Conservation (phyloP, 768 basidiomycete species). For the Butyriboletus loyo region DNA sequence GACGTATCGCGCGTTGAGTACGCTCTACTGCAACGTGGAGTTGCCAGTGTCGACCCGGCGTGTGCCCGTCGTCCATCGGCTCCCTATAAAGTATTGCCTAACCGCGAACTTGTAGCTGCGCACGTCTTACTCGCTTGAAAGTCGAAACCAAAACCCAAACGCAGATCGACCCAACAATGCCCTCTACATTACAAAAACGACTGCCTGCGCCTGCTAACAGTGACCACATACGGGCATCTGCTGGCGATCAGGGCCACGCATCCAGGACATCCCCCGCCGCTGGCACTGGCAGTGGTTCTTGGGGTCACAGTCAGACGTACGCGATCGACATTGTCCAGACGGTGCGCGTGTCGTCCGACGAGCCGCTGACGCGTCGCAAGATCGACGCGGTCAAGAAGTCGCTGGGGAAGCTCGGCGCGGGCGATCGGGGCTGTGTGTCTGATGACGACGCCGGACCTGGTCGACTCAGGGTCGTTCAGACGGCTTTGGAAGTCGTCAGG, state of each 20-base stretch:
- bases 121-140: not conserved
- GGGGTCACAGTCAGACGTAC: slow-evolving; percentile 16
- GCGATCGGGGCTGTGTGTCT: slow-evolving; percentile 30
- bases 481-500: slow-evolving; percentile 22
- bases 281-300: too few species aligned
- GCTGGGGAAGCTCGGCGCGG: slow-evolving; percentile 19
- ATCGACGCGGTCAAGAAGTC: slow-evolving; percentile 32
- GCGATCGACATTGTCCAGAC: slow-evolving; percentile 32
- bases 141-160: not conserved
- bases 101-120: not conserved
- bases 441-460: slow-evolving; percentile 21
- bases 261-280: too few species aligned
- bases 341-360: slow-evolving; percentile 27
- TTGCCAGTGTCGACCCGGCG: too few species aligned
- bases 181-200: slow-evolving; percentile 21
- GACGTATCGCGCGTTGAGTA: slow-evolving; percentile 18
- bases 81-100: slow-evolving; percentile 20
- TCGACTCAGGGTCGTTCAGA: slow-evolving; percentile 28
- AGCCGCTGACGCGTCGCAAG: slow-evolving; percentile 24
- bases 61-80: slow-evolving; percentile 2
- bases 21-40: slow-evolving; percentile 18
- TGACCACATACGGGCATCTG: slow-evolving; percentile 1
- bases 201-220: slow-evolving; percentile 3
- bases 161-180: slow-evolving; percentile 6
- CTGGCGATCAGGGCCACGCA: too few species aligned